These are phyloP conservation scores for Stygiomarasmius scandens DNA, from an alignment of 1,284 basidiomycete genomes.

Conservation along the genomic window DNA sequence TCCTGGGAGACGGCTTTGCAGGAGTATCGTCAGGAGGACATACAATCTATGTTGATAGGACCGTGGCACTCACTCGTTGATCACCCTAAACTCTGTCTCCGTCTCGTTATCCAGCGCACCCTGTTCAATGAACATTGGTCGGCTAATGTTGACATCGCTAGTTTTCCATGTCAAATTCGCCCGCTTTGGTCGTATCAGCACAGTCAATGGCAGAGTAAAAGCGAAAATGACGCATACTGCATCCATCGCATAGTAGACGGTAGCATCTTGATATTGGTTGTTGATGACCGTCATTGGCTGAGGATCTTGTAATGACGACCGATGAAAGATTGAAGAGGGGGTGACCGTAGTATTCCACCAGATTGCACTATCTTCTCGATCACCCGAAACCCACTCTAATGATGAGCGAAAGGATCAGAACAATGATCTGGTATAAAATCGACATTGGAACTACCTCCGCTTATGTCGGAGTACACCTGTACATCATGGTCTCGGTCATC, in stretches of 20 bases:
- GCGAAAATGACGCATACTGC: constrained; percentile 24
- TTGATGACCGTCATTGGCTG: constrained; percentile 27
- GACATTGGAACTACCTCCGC: constrained; percentile 4
- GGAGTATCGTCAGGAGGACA: constrained; percentile 10
- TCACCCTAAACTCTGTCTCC: constrained; percentile 33
- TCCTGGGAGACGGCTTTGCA: constrained; percentile 32
- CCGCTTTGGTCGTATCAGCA: constrained; percentile 22
- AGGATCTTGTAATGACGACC: constrained; percentile 26
- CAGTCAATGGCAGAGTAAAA: neutral
- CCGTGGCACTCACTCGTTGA: constrained; percentile 27
- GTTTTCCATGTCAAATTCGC: constrained; percentile 37
- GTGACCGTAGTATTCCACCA: constrained; percentile 18
- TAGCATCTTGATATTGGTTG: constrained; percentile 40
- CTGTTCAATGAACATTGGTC: constrained; percentile 30
- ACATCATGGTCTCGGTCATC: constrained; percentile 14
- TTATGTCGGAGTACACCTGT: constrained; percentile 14
- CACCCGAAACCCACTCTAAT: constrained; percentile 13
- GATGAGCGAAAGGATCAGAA: too few relatives aligned
- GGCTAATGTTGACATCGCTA: constrained; percentile 30
- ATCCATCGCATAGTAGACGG: constrained; percentile 33
- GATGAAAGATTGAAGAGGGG: constrained; percentile 28
- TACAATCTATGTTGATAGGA: constrained; percentile 15
- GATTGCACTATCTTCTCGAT: neutral
- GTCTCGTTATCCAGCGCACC: constrained; percentile 34
- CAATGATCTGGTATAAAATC: too few relatives aligned